phyloP scores from a whole-genome alignment of 2,329 filamentous ascomycete species.

The Neonectria ditissima region DNA sequence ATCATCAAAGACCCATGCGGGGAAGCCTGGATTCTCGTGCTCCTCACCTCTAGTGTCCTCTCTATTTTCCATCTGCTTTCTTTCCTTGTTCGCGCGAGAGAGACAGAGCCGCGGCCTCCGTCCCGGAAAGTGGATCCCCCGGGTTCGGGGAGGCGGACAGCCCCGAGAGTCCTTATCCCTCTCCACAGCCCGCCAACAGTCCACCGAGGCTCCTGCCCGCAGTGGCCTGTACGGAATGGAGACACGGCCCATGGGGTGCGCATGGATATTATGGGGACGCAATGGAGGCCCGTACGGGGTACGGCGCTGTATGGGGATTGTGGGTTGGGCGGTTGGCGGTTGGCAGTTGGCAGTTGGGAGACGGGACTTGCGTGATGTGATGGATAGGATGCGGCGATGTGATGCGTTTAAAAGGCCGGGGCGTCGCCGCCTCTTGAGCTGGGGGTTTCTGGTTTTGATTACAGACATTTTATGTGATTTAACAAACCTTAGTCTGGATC shows the following conservation, averaged over 20 bases:
- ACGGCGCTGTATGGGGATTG: background rate
- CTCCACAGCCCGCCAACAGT: no score
- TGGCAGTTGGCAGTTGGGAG: constrained; percentile 2
- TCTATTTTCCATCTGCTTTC: background rate
- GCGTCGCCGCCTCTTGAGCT: constrained; percentile 6
- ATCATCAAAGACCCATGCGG: constrained; percentile 15
- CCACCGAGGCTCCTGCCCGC: no score
- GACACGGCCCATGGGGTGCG: background rate
- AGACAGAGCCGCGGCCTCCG: background rate
- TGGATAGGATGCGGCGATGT: background rate
- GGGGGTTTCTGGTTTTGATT: background rate
- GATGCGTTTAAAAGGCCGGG: constrained; percentile 17
- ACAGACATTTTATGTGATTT: background rate
- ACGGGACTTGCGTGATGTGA: constrained; percentile 14
- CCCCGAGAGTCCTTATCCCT: background rate
- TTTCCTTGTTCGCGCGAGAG: background rate
- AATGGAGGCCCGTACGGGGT: background rate
- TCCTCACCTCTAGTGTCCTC: background rate
- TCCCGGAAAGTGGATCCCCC: background rate
- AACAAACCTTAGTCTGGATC: background rate
- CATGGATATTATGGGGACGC: background rate
- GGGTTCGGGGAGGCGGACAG: background rate
- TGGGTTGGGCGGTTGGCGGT: background rate
- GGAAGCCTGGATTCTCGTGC: constrained; percentile 5
- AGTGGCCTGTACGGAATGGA: background rate